Conservation (phyloP, 768 basidiomycete species). For the Sporobolomyces roseus region DNA sequence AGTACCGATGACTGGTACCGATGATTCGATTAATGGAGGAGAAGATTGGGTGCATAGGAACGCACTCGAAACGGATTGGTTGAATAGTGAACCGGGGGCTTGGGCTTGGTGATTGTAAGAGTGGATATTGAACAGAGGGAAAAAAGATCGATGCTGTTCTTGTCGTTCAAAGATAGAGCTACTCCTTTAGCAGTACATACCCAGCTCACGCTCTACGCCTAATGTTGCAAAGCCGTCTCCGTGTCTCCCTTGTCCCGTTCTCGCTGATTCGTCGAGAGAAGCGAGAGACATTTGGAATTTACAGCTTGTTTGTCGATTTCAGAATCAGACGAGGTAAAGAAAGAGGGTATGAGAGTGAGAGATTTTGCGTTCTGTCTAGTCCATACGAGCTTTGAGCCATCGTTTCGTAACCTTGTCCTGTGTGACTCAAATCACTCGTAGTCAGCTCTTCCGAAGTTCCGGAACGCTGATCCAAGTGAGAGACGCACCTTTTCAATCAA, state of each 20-base stretch:
- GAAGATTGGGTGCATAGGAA: constrained; percentile 16
- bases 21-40: neutral
- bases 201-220: too few species aligned
- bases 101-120: constrained; percentile 13
- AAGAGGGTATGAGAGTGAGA: neutral
- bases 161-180: too few species aligned
- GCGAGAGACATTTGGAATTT: neutral
- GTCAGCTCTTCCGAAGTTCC: neutral
- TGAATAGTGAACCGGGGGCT: constrained; percentile 13
- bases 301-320: constrained; percentile 1
- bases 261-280: too few species aligned
- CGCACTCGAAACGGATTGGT: constrained; percentile 17
- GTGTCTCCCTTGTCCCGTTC: too few species aligned
- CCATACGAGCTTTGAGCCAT: constrained; percentile 86
- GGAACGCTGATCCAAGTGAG: constrained; percentile 35
- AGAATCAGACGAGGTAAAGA: neutral
- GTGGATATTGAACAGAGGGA: neutral
- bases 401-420: constrained; percentile 68
- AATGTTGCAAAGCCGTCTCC: too few species aligned
- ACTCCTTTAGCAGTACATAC: too few species aligned
- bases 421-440: neutral
- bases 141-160: neutral
- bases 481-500: constrained; percentile 56
- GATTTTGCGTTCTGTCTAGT: constrained; percentile 52
- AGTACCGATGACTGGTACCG: neutral